Evolutionary conservation across 768 basidiomycete species (phyloP), one percentile per base, ranked within the genome.

Genomic region (Naematelia aurantialba): DNA sequence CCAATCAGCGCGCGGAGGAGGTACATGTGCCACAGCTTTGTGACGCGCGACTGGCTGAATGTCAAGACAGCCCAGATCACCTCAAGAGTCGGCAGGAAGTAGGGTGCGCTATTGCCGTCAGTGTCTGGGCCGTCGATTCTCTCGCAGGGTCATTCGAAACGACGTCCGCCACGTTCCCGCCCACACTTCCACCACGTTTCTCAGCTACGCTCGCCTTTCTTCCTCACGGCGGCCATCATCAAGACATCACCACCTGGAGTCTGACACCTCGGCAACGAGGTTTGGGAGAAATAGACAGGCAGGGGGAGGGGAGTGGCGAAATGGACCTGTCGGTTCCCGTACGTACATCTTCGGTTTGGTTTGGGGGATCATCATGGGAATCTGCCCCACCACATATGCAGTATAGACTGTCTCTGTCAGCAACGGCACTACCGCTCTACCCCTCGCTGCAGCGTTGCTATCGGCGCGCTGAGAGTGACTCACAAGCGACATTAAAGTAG

Each of bases 1-100:
- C 71, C 71, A 5, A 64, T 56, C 0, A 73, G 21, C 0, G 68
- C 66, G 25, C 71, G 59, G 8, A 68, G 31, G 27, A 68, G 45
- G 52, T 70, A 73, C n/a, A 73, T 31, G 46, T 68, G 63, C 62
- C 55, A 60, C 1, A 46, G 27, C 53, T 59, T 34, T 11, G 53
- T 62, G 8, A 63, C 65, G 21, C 51, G 45, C 24, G 61, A 60
- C 45, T 63, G 61, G 45, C 49, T 27, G 49, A 66, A 66, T 4
- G 65, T 58, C 14, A 66, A 29, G 44, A 66, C 48, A 10, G 58
- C 61, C 65, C 65, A 66, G 44, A 57, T n/a, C 17, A 66, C 56
- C 30, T 66, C 57, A 8, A 66, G 62, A 14, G 58, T 56, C 13
- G 62, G 63, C n/a, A 67, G 55, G 34, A 65, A 42, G 61, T 58